Conservation (phyloP, 2,329 filamentous ascomycete species). For the Colletotrichum cordylinicola region DNA sequence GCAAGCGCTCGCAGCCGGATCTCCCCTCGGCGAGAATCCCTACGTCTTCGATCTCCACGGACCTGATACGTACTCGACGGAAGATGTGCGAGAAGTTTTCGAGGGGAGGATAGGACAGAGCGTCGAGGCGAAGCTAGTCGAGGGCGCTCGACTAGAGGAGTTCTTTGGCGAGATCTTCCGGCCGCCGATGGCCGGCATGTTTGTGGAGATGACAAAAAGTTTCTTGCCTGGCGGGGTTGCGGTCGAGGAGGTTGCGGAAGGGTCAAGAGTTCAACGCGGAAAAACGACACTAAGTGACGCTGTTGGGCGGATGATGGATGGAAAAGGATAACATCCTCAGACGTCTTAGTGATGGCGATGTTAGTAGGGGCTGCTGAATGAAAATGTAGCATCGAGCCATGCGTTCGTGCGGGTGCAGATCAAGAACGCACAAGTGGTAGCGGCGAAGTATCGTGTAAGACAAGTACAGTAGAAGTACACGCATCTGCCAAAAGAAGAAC, state of each 20-base stretch:
- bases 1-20: constrained; percentile 22
- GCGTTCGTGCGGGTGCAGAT: neutral
- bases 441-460: neutral
- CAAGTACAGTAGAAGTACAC: neutral
- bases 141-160: constrained; percentile 26
- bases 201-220: constrained; percentile 21
- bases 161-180: constrained; percentile 30
- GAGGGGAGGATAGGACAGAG: constrained; percentile 31
- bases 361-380: neutral
- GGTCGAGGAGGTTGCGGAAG: constrained; percentile 14
- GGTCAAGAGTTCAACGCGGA: neutral
- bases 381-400: neutral
- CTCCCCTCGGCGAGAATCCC: constrained; percentile 11
- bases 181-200: constrained; percentile 5
- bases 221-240: constrained; percentile 30
- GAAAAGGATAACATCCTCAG: neutral
- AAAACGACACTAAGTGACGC: neutral
- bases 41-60: constrained; percentile 30
- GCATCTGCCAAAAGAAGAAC: too few species aligned
- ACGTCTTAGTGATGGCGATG: neutral
- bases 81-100: constrained; percentile 31
- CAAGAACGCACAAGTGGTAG: neutral
- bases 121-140: constrained; percentile 27
- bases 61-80: constrained; percentile 30
- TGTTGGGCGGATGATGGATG: neutral